A percentile compares a stretch with the other conserved stretches of the same genome.
Conservation (phyloP, 768 basidiomycete genomes). For the Kwoniella sp. region DNA sequence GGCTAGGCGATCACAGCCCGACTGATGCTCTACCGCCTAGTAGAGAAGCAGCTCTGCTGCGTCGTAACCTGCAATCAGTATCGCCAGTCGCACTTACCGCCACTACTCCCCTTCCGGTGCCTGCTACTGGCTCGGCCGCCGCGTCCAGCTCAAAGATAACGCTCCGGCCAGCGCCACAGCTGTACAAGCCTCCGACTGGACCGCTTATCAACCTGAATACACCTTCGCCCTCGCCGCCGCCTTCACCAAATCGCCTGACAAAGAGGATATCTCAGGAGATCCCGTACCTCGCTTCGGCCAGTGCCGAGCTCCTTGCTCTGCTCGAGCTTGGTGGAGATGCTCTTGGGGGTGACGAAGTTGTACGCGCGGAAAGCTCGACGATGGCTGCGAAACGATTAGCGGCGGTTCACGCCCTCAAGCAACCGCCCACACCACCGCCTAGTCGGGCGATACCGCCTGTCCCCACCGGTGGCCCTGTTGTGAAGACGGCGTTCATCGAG, state of each 20-base stretch:
- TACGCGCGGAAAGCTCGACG: conserved; percentile 5
- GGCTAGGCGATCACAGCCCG: too few relatives aligned
- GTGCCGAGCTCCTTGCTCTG: conserved; percentile 25
- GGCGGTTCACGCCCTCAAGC: neutral
- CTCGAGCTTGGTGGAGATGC: conserved; percentile 14
- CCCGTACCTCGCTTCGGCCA: conserved; percentile 17
- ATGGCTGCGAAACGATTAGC: conserved; percentile 5
- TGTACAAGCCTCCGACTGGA: conserved; percentile 7
- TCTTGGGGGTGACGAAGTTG: neutral
- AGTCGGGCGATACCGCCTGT: too few relatives aligned
- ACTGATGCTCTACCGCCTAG: conserved; percentile 26
- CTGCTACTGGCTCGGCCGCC: neutral
- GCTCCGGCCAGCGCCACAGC: neutral
- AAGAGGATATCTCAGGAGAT: conserved; percentile 3
- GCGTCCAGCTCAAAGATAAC: neutral
- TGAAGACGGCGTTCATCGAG: too few relatives aligned
- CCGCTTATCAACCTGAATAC: conserved; percentile 27
- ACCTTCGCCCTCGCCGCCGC: conserved; percentile 6
- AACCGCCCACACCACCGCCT: neutral
- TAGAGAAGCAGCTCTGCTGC: conserved; percentile 33
- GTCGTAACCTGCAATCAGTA: conserved; percentile 23
- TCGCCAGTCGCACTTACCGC: too few relatives aligned
- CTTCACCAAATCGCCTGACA: neutral
- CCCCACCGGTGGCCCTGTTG: too few relatives aligned
- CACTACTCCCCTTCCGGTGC: too few relatives aligned